Percentiles rank a stretch among this genome's conserved stretches.
Conservation (phyloP, 2,329 filamentous ascomycete species). For the Aspergillus sclerotialis region DNA sequence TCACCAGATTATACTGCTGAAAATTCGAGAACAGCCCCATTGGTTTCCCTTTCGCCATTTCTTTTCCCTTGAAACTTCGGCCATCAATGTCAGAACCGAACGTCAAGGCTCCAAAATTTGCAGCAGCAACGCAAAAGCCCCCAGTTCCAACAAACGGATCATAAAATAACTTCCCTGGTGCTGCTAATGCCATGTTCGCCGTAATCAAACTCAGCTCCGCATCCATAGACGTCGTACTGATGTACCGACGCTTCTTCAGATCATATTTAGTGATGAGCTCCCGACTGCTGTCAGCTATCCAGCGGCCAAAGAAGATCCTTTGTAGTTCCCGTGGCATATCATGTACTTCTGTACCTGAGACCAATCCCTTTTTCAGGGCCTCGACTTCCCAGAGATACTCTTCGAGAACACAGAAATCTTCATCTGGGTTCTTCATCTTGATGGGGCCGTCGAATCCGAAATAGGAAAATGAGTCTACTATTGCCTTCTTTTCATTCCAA, state of each 20-base stretch:
- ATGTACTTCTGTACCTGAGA: constrained; percentile 20
- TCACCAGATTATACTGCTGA: constrained; percentile 66
- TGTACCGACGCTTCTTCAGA: constrained; percentile 88
- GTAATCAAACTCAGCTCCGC: constrained; percentile 86
- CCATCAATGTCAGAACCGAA: constrained; percentile 93
- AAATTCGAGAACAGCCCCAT: constrained; percentile 63
- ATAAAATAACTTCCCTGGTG: constrained; percentile 77
- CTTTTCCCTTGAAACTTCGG: constrained; percentile 67
- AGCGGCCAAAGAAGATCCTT: constrained; percentile 64
- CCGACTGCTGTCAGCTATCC: constrained; percentile 60
- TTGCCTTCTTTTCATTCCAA: constrained; percentile 54
- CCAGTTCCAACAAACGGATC: constrained; percentile 96
- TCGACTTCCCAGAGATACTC: constrained; percentile 56
- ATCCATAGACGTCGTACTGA: constrained; percentile 96
- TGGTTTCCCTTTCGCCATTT: constrained; percentile 39
- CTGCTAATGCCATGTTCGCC: constrained; percentile 80
- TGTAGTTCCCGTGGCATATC: constrained; percentile 49
- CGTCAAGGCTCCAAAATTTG: constrained; percentile 77
- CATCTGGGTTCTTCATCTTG: constrained; percentile 63
- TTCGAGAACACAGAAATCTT: constrained; percentile 75
- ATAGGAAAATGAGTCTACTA: constrained; percentile 79
- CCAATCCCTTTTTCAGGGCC: constrained; percentile 1
- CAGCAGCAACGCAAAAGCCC: constrained; percentile 82
- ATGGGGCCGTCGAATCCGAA: constrained; percentile 73
- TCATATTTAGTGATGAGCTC: constrained; percentile 68